phyloP scores from a whole-genome alignment of 1,139 yeast species.

The Diutina ranongensis region DNA sequence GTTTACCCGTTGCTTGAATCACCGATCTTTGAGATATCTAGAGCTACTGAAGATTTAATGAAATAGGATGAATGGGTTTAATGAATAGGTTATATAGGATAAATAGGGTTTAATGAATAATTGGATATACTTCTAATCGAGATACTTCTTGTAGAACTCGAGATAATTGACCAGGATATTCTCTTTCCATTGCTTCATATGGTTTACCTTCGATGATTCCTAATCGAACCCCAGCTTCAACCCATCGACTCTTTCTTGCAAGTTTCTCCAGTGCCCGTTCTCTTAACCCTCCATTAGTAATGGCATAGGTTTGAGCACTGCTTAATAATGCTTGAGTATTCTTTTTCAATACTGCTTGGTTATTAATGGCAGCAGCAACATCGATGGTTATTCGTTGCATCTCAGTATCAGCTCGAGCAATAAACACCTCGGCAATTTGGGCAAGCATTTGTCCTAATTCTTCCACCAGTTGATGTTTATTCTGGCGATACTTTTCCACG shows the following conservation, averaged over 20 bases:
- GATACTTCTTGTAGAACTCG: background rate
- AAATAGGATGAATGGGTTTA: no score
- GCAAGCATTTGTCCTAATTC: conserved; percentile 25
- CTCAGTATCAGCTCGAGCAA: conserved; percentile 43
- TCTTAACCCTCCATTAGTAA: conserved; percentile 37
- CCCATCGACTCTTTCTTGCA: conserved; percentile 24
- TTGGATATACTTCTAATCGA: background rate
- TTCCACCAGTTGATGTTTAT: conserved; percentile 2
- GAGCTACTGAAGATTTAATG: background rate
- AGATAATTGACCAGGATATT: conserved; percentile 15
- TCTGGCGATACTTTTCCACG: conserved; percentile 14
- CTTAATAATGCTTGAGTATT: conserved; percentile 33
- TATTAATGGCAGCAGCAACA: conserved; percentile 19
- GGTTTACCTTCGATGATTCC: conserved; percentile 33
- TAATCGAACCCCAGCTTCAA: conserved; percentile 35
- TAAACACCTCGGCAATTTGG: conserved; percentile 30
- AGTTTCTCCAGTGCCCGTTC: conserved; percentile 35
- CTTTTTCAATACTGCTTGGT: conserved; percentile 19
- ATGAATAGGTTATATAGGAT: no score
- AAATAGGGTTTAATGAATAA: no score
- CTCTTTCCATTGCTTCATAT: conserved; percentile 21
- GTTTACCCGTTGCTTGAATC: conserved; percentile 1
- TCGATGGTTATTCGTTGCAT: conserved; percentile 32
- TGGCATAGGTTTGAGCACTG: conserved; percentile 36
- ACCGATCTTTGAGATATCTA: background rate